phyloP scores from a whole-genome alignment of 768 basidiomycete genomes.

The Naganishia vaughanmartiniae region DNA sequence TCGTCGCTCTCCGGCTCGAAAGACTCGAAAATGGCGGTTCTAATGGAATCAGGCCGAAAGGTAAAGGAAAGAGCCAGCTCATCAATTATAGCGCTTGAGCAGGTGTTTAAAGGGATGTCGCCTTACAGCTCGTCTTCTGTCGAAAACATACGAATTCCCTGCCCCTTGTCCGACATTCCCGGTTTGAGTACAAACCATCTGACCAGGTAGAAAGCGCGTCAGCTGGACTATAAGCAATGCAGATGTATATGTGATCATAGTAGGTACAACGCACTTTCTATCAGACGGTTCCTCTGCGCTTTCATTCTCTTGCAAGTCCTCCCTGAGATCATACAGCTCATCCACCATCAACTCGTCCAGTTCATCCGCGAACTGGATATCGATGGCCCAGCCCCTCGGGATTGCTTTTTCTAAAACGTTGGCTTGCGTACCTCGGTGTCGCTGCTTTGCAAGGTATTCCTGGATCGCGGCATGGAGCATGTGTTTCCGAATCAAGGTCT shows the following conservation, averaged over 20 bases:
- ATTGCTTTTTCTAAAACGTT: constrained; percentile 58
- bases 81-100: not conserved
- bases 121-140: constrained; percentile 66
- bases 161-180: constrained; percentile 93
- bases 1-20: constrained; percentile 62
- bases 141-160: constrained; percentile 88
- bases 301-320: constrained; percentile 58
- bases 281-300: constrained; percentile 37
- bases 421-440: constrained; percentile 41
- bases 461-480: constrained; percentile 74
- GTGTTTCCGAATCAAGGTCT: constrained; percentile 91
- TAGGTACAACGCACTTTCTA: constrained; percentile 37
- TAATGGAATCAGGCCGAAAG: not conserved
- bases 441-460: constrained; percentile 66
- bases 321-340: constrained; percentile 82
- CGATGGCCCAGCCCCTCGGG: constrained; percentile 78
- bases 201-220: not conserved
- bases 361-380: constrained; percentile 86
- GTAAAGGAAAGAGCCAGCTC: not conserved
- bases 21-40: constrained; percentile 65
- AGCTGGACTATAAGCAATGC: not conserved
- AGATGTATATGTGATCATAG: not conserved
- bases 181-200: constrained; percentile 96
- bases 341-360: constrained; percentile 89
- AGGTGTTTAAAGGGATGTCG: not conserved